Base-by-base conservation (phyloP, 306 rosid species). In the Begonia fuchsioides region DNA sequence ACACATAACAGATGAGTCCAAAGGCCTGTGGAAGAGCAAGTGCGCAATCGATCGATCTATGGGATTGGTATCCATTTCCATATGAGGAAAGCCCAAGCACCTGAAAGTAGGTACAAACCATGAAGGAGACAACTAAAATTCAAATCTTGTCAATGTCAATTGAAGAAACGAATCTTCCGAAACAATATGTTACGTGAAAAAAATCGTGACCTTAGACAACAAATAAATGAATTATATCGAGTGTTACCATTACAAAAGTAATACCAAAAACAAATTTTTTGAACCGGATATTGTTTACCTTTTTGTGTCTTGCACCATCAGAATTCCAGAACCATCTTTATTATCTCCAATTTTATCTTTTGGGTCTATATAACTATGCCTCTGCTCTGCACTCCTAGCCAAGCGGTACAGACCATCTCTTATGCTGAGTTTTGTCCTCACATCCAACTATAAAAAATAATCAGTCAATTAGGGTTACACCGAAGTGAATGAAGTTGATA, bases 11-110 rank as follows among this genome's bases (percentile, higher is more conserved):
- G 93, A 75, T 54, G 72, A 54, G 57, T 73, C 76, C 3, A 71
- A 66, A 32, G 95, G 93, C 61, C 84, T 75, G 70, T 85, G 95
- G 71, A 85, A 85, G 60, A 85, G 59, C 54, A 85, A 68, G 66
- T 85, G 95, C n/a, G 95, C 95, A 53, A 85, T 73, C 38, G 95
- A 81, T 64, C 95, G 82, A 58, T 85, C 95, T 16, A 85, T 80
- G 15, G 95, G 95, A 58, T 85, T 85, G 26, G 95, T 85, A 65
- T 78, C 72, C 35, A 84, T 78, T 71, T 85, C 95, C 44, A 85
- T 59, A 60, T 77, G 87, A 69, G 78, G 35, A 49, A 85, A 73
- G 17, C 76, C 74, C 15, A 68, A 39, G 66, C 79, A 77, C 77
- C 94, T 80, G 81, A 40, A 62, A 47, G 13, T 35, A 51, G 63